These are phyloP conservation scores for Pezicula radicicola DNA, from an alignment of 2,329 filamentous ascomycete species.

Conservation along the genomic window DNA sequence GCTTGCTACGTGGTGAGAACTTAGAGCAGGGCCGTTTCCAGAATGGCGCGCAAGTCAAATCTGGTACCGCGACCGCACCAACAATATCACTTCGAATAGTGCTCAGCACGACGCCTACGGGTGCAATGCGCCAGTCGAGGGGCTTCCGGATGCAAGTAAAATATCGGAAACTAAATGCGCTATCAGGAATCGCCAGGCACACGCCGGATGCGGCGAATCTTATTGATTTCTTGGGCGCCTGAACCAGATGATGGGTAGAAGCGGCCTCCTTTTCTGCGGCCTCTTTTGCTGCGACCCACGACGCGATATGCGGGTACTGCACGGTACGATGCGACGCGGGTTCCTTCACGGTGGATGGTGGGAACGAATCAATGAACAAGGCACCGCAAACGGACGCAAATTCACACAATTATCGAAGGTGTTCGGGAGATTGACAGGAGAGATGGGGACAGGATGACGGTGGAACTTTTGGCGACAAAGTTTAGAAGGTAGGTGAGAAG, in stretches of 20 bases:
- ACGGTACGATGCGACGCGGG: conserved; percentile 10
- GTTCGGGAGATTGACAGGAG: neutral
- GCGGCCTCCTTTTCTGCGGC: conserved; percentile 11
- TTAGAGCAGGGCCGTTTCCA: neutral
- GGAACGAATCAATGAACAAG: conserved; percentile 2
- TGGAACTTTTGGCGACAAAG: neutral
- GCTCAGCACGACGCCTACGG: neutral
- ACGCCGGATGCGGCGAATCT: conserved; percentile 8
- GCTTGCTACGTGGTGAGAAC: neutral
- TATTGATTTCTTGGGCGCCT: conserved; percentile 8
- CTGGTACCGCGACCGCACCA: conserved; percentile 1
- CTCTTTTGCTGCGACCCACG: conserved; percentile 16
- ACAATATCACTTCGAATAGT: neutral
- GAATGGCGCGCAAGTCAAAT: neutral
- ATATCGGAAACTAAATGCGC: neutral
- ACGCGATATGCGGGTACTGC: conserved; percentile 22
- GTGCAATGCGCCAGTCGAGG: neutral
- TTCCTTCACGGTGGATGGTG: conserved; percentile 1
- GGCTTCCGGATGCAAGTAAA: neutral
- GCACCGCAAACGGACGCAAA: neutral
- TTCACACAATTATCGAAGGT: neutral
- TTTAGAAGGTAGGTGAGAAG: neutral
- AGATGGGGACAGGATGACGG: conserved; percentile 2
- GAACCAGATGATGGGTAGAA: conserved; percentile 4
- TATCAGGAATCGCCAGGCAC: neutral